Percentiles rank a stretch among this genome's conserved stretches.
These are phyloP conservation scores for Neltuma alba DNA, from an alignment of 306 rosid genomes.

Conservation along the genomic window DNA sequence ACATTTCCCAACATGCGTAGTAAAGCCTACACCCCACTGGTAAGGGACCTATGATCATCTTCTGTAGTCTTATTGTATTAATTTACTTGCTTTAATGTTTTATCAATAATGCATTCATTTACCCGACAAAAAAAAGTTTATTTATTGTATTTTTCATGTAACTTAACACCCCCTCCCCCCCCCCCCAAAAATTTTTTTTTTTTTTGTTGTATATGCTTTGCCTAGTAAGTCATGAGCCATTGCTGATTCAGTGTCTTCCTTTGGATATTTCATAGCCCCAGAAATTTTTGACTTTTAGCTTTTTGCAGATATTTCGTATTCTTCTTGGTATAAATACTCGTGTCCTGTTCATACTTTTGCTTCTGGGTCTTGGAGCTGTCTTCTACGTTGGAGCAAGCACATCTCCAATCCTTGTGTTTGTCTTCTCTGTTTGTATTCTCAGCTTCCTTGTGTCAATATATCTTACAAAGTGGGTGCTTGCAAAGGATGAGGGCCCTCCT, in stretches of 20 bases:
- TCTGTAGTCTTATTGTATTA: neutral
- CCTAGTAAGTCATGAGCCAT: neutral
- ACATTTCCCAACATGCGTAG: conserved; percentile 91
- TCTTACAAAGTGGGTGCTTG: conserved; percentile 92
- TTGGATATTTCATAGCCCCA: neutral
- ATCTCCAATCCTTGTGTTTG: conserved; percentile 88
- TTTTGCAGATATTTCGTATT: conserved; percentile 82
- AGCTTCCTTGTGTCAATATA: conserved; percentile 82
- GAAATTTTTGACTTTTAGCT: conserved; percentile 20
- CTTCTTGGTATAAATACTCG: conserved; percentile 77
- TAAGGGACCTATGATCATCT: conserved; percentile 25
- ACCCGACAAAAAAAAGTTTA: neutral
- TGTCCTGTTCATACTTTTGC: conserved; percentile 61
- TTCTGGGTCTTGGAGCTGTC: conserved; percentile 72
- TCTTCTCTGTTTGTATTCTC: conserved; percentile 82
- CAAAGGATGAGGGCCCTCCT: conserved; percentile 97
- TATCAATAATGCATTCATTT: neutral
- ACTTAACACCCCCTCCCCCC: conserved; percentile 6
- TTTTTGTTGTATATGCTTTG: conserved; percentile 1
- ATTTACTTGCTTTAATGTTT: conserved; percentile 17
- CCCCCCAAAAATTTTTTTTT: neutral
- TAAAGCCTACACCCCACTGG: conserved; percentile 86
- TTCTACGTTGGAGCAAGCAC: conserved; percentile 90
- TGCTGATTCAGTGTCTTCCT: neutral
- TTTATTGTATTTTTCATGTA: neutral